Evolutionary conservation across 352 stramenopile species (phyloP).

Genomic region (Phytophthora hybrid): DNA sequence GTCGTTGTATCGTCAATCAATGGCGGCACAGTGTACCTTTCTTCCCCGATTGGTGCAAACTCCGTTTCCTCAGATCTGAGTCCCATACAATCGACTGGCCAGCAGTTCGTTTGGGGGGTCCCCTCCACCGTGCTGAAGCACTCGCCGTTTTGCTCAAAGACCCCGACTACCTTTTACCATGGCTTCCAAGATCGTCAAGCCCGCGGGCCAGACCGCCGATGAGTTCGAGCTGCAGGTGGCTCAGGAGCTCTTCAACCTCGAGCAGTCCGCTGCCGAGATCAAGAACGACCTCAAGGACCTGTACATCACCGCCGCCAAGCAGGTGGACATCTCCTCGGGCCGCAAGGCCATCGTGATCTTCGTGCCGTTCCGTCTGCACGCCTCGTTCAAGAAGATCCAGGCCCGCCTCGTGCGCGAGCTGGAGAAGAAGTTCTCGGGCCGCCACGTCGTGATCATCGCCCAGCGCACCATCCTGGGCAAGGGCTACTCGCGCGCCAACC

Average conservation of each 20-base stretch:
- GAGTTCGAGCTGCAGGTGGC: constrained; percentile 92
- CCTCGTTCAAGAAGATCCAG: constrained; percentile 99
- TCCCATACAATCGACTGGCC: constrained; percentile 41
- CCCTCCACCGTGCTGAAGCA: constrained; percentile 7
- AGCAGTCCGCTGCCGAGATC: constrained; percentile 96
- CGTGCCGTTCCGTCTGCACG: constrained; percentile 98
- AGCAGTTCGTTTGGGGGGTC: constrained; percentile 22
- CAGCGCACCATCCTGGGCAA: constrained; percentile 99
- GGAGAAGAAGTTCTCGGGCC: constrained; percentile 99
- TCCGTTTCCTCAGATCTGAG: constrained; percentile 34
- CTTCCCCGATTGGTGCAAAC: constrained; percentile 9
- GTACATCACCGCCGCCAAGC: constrained; percentile 99
- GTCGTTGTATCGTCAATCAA: neutral
- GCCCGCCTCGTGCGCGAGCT: constrained; percentile 97
- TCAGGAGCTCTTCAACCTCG: constrained; percentile 88
- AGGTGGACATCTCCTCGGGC: constrained; percentile 95
- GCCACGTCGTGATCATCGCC: constrained; percentile 99
- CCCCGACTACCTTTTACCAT: constrained; percentile 56
- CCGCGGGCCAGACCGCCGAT: constrained; percentile 82
- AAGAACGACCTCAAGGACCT: constrained; percentile 98
- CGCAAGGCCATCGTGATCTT: constrained; percentile 99
- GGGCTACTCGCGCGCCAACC: constrained; percentile 95
- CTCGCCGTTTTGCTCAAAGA: constrained; percentile 45
- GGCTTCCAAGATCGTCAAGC: constrained; percentile 90
- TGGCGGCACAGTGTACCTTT: neutral